These are phyloP conservation scores for Pholiota microspora DNA, from an alignment of 768 basidiomycete species.

Conservation along the genomic window DNA sequence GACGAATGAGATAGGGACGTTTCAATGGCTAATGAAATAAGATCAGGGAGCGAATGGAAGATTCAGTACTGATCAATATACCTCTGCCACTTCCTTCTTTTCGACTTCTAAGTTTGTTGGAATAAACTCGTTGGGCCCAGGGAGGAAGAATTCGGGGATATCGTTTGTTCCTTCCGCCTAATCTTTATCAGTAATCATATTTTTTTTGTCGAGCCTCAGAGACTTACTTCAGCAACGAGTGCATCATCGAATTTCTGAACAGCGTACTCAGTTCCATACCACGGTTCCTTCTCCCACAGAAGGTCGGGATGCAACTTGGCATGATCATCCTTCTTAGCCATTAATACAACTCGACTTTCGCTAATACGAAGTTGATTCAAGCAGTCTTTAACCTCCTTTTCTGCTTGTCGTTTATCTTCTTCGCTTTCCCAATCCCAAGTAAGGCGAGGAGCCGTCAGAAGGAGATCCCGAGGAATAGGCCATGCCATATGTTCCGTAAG, in stretches of 20 bases:
- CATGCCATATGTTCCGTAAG: slow-evolving; percentile 73
- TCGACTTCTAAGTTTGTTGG: slow-evolving; percentile 84
- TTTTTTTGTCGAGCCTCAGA: no score
- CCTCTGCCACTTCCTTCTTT: slow-evolving; percentile 66
- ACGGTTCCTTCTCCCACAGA: slow-evolving; percentile 76
- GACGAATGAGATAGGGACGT: slow-evolving; percentile 72
- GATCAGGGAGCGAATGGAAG: slow-evolving; percentile 4
- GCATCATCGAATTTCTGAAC: slow-evolving; percentile 67
- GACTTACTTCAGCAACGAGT: slow-evolving; percentile 55
- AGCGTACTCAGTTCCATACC: slow-evolving; percentile 89
- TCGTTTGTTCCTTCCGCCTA: slow-evolving; percentile 67
- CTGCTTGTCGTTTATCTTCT: slow-evolving; percentile 34
- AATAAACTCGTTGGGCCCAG: slow-evolving; percentile 87
- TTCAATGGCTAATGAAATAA: slow-evolving; percentile 54
- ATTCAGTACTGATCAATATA: slow-evolving; percentile 25
- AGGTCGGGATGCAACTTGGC: slow-evolving; percentile 40
- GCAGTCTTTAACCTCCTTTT: slow-evolving; percentile 56
- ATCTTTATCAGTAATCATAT: slow-evolving; percentile 3
- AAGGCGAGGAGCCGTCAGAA: slow-evolving; percentile 70
- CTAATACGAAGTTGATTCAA: slow-evolving; percentile 58
- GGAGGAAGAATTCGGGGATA: slow-evolving; percentile 71
- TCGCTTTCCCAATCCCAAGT: slow-evolving; percentile 69
- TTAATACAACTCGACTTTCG: slow-evolving; percentile 69
- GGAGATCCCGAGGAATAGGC: slow-evolving; percentile 77
- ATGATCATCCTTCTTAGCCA: slow-evolving; percentile 72